Evolutionary conservation across 163 green algal genomes (phyloP), one percentile per base, ranked within the genome.

Genomic region (Chlamydomonas reinhardtii): DNA sequence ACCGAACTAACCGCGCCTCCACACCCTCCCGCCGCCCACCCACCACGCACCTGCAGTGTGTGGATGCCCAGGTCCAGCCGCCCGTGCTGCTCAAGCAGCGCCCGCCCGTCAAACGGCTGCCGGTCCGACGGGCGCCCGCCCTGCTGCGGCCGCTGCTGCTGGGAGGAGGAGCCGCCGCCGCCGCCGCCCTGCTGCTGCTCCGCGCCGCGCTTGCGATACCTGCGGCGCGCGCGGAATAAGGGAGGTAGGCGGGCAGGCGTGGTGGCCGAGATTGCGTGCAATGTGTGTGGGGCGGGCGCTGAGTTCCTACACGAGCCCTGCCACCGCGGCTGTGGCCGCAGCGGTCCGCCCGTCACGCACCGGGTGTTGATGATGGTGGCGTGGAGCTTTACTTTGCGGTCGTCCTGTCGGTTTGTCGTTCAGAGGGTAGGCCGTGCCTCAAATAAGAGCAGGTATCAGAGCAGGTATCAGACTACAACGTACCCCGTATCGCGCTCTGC

Each of bases 331-430:
- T n/a, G 65, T 43, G n/a, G 4, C 65, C 25, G 16, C 8, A 54
- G 43, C 43, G 43, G 43, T 6, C 43, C 17, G n/a, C n/a, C n/a
- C 5, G 8, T 5, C n/a, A 2, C 39, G 17, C 81, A 92, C 35
- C 88, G 29, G 0, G 91, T 90, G 73, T 94, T 94, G 29, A 93
- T 77, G 27, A 92, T 35, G 5, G 91, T 94, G 12, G 86, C 88
- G 65, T 94, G 91, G 27, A 93, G 87, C 70, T 94, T 93, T 1
- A 91, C 82, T 1, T 69, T 34, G 59, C 88, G 81, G 17, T 87
- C 81, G 71, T 87, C 81, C 71, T 86, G 78, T 22, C 3, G 17
- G n/a, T n/a, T n/a, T n/a, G n/a, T n/a, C n/a, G n/a, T n/a, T n/a
- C n/a, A n/a, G n/a, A n/a, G n/a, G n/a, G n/a, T n/a, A n/a, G n/a